Percentiles rank a stretch among this genome's conserved stretches.
Evolutionary conservation across 2,329 filamentous ascomycete species (phyloP).

Genomic region (Emergomyces africanus): DNA sequence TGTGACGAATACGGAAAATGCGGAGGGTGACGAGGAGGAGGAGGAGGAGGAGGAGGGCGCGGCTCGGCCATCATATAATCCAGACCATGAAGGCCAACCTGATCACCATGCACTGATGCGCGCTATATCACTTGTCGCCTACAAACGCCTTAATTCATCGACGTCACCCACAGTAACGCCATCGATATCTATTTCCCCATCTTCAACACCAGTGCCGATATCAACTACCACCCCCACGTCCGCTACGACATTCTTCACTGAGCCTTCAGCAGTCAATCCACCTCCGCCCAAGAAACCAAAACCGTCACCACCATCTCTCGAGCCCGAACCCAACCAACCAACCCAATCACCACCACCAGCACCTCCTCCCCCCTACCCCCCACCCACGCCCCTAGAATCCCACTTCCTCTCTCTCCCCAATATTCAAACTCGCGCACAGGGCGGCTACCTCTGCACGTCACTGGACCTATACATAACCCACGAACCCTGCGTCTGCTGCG

Average conservation of each 20-base stretch:
- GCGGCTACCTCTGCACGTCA: slow-evolving; percentile 87
- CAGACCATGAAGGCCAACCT: slow-evolving; percentile 29
- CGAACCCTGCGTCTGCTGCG: slow-evolving; percentile 93
- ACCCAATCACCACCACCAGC: neutral
- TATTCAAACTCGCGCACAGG: slow-evolving; percentile 52
- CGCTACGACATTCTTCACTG: neutral
- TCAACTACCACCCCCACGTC: neutral
- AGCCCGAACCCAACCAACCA: neutral
- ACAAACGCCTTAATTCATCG: slow-evolving; percentile 23
- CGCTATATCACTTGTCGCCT: slow-evolving; percentile 29
- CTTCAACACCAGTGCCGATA: neutral
- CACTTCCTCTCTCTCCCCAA: slow-evolving; percentile 51
- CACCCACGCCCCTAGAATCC: slow-evolving; percentile 18
- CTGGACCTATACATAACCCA: slow-evolving; percentile 91
- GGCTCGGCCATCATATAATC: slow-evolving; percentile 12
- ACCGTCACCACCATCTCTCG: neutral
- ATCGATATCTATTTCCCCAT: neutral
- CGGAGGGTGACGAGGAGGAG: neutral
- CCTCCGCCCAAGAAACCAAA: neutral
- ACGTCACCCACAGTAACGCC: slow-evolving; percentile 1
- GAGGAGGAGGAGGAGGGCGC: neutral
- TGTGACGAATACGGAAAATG: neutral
- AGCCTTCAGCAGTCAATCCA: neutral
- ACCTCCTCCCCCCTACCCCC: neutral
- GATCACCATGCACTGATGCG: slow-evolving; percentile 37